Evolutionary conservation across 768 basidiomycete genomes (phyloP).

Genomic region (Termitomyces sp.): DNA sequence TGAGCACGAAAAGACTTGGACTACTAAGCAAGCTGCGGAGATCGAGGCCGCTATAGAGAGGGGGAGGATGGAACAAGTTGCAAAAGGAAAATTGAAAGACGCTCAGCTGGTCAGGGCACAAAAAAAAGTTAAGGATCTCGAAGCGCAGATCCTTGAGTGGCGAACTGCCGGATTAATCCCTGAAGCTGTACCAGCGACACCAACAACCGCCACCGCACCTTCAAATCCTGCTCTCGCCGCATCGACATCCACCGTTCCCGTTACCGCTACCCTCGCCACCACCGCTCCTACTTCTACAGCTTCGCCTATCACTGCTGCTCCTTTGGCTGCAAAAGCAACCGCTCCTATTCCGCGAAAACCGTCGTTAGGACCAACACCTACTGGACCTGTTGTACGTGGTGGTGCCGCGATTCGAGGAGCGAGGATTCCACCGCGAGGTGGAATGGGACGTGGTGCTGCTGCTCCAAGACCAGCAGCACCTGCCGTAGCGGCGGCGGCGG

Average conservation of each 20-base stretch:
- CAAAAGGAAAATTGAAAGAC: slow-evolving; percentile 70
- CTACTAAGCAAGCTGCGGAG: slow-evolving; percentile 48
- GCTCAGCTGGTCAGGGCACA: slow-evolving; percentile 60
- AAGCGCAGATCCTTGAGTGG: slow-evolving; percentile 58
- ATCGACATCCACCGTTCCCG: slow-evolving; percentile 4
- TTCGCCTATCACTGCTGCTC: background rate
- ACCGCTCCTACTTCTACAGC: slow-evolving; percentile 10
- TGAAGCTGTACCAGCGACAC: slow-evolving; percentile 21
- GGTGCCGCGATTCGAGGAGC: slow-evolving; percentile 29
- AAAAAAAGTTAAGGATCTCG: slow-evolving; percentile 62
- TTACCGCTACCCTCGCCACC: background rate
- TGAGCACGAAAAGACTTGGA: slow-evolving; percentile 43
- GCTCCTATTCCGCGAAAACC: slow-evolving; percentile 16
- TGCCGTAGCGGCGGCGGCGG: slow-evolving; percentile 10
- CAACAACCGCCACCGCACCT: slow-evolving; percentile 21
- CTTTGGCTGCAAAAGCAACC: slow-evolving; percentile 4
- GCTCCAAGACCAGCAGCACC: slow-evolving; percentile 24
- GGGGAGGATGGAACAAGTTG: slow-evolving; percentile 58
- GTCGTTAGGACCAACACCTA: slow-evolving; percentile 14
- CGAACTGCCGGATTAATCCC: slow-evolving; percentile 47
- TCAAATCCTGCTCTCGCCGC: slow-evolving; percentile 24
- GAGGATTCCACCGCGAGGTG: slow-evolving; percentile 21
- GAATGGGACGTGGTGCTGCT: slow-evolving; percentile 15
- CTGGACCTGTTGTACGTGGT: slow-evolving; percentile 23
- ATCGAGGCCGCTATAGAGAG: slow-evolving; percentile 64